Evolutionary conservation across 345 rosid species (phyloP).

Genomic region (Microcos paniculata): DNA sequence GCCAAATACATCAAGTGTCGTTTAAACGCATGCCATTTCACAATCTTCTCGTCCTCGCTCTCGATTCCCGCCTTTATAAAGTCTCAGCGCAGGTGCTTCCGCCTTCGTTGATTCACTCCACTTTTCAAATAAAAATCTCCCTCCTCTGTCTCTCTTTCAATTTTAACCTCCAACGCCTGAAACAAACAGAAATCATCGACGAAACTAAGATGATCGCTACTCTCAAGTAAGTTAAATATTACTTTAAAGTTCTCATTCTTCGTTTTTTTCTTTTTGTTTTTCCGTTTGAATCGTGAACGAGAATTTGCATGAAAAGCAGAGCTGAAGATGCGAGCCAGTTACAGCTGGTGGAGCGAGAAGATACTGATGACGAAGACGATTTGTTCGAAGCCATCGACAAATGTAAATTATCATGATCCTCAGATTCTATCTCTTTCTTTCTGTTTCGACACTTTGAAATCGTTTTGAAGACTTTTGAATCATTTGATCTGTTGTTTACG

Average conservation of each 20-base stretch:
- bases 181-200: slow-evolving; percentile 11
- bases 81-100: too few relatives aligned
- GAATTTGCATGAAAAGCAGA: slow-evolving; percentile 32
- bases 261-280: neutral
- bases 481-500: neutral
- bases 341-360: slow-evolving; percentile 74
- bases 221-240: slow-evolving; percentile 55
- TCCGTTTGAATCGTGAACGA: neutral
- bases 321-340: slow-evolving; percentile 66
- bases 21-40: neutral
- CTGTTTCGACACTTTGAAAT: neutral
- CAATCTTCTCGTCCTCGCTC: neutral
- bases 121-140: slow-evolving; percentile 20
- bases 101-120: neutral
- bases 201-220: slow-evolving; percentile 57
- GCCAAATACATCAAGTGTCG: neutral
- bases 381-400: slow-evolving; percentile 79
- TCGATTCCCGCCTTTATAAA: slow-evolving; percentile 47
- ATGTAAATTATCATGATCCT: slow-evolving; percentile 30
- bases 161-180: neutral
- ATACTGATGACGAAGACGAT: slow-evolving; percentile 66
- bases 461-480: neutral
- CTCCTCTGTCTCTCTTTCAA: slow-evolving; percentile 16
- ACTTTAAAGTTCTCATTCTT: slow-evolving; percentile 9
- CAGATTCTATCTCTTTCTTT: neutral